Conservation (phyloP, 257 asterid species). For the Solanum bukasovii region DNA sequence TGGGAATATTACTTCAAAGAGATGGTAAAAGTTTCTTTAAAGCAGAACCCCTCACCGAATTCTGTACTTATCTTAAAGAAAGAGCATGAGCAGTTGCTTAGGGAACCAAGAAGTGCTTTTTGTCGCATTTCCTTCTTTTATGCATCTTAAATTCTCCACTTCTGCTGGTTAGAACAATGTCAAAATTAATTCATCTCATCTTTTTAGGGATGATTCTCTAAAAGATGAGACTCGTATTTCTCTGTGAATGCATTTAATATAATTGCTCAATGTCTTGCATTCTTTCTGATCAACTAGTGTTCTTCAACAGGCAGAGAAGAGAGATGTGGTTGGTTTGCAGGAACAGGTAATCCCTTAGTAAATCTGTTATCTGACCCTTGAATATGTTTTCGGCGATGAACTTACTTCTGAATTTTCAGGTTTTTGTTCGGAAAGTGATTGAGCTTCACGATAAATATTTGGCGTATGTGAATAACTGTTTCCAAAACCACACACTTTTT, state of each 20-base stretch:
- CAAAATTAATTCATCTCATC: background rate
- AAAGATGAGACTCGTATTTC: background rate
- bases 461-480: conserved; percentile 83
- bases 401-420: conserved; percentile 32
- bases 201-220: background rate
- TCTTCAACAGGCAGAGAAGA: conserved; percentile 80
- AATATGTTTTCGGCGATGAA: conserved; percentile 2
- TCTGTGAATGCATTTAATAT: background rate
- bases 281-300: conserved; percentile 4
- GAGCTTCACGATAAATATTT: conserved; percentile 96
- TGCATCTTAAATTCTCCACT: background rate
- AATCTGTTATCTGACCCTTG: background rate
- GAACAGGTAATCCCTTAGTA: conserved; percentile 55
- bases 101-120: background rate
- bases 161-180: background rate
- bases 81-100: background rate
- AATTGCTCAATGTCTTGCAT: background rate
- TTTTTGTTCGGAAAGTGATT: conserved; percentile 86
- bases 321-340: conserved; percentile 78
- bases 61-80: background rate
- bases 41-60: background rate
- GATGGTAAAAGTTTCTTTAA: background rate
- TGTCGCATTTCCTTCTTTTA: background rate
- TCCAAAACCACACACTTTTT: conserved; percentile 85
- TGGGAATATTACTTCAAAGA: background rate